Conservation (phyloP, 345 rosid genomes). For the Citrus sp. region DNA sequence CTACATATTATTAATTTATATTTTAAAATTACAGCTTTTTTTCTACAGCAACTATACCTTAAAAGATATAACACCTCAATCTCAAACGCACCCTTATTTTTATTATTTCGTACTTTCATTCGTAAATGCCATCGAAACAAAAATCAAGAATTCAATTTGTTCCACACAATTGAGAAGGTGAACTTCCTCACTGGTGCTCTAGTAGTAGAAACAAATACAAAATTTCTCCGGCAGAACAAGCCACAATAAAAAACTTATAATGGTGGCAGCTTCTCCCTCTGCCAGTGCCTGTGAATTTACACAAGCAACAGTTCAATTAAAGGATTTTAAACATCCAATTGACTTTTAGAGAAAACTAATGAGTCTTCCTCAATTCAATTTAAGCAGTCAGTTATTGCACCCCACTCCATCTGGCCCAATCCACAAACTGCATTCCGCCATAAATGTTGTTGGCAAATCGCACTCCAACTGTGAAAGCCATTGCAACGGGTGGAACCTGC, state of each 20-base stretch:
- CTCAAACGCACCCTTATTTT: no score
- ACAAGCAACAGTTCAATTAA: background rate
- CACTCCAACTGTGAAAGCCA: slow-evolving; percentile 86
- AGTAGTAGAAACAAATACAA: background rate
- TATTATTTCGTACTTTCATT: no score
- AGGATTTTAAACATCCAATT: background rate
- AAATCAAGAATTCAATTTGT: background rate
- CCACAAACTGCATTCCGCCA: slow-evolving; percentile 91
- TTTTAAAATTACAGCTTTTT: no score
- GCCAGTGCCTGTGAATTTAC: background rate
- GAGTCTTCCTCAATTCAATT: background rate
- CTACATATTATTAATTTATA: no score
- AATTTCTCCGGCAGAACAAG: background rate
- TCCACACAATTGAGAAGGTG: background rate
- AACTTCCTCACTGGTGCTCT: background rate
- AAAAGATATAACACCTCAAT: no score
- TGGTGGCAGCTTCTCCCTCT: background rate
- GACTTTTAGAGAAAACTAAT: background rate
- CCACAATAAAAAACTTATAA: background rate
- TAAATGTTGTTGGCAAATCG: slow-evolving; percentile 80
- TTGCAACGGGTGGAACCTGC: slow-evolving; percentile 63
- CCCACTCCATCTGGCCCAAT: slow-evolving; percentile 84
- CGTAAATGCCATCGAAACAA: background rate
- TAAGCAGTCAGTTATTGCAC: slow-evolving; percentile 36
- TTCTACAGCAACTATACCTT: fast-evolving